Base-by-base conservation (phyloP, 2,329 filamentous ascomycete genomes). In the Ascochyta clinopodiicola region DNA sequence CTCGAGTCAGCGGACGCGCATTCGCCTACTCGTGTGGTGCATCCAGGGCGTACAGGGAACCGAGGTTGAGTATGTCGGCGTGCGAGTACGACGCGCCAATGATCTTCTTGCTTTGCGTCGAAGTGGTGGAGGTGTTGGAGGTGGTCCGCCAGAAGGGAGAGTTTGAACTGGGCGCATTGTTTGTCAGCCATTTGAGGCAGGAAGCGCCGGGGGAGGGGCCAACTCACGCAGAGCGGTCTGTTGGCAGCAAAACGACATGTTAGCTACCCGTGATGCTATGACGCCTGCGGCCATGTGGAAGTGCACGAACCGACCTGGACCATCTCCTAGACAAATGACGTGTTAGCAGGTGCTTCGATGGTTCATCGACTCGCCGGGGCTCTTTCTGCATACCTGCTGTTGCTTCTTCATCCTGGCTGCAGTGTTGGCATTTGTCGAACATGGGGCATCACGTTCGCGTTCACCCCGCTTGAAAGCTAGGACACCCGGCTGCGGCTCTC, bases 71-170 rank as follows among this genome's bases (percentile, higher is more conserved):
- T 72, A 96, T 91, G 78, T 98, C 93, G 25, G 94, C 91, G 77
- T 99, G 95, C 13, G 95, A 98, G 75, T 99, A 99, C 40, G 93
- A 89, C 52, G 95, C 95, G 65, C 95, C 95, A 56, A 98, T 90
- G 32, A 99, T 90, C 59, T 94, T 85, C 69, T 77, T 85, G 79
- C 75, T 84, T 44, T 82, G 82, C 77, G 71, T 72, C 9, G 69
- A 61, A 19, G 65, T 40, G 44, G 25, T 52, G 9, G 70, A 55
- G 46, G 75, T 73, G 61, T 73, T 78, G 77, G 82, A 78, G 40
- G 82, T 80, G 52, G 81, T 81, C 56, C 85, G 83, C 94, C 94
- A 98, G 79, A 99, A 98, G 5, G 94, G 92, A 64, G 94, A 95
- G 61, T 86, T 83, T 66, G 91, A 89, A 76, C 92, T 96, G 76